Base-by-base conservation (phyloP, 805 yeast species). In the Lachancea thermotolerans region DNA sequence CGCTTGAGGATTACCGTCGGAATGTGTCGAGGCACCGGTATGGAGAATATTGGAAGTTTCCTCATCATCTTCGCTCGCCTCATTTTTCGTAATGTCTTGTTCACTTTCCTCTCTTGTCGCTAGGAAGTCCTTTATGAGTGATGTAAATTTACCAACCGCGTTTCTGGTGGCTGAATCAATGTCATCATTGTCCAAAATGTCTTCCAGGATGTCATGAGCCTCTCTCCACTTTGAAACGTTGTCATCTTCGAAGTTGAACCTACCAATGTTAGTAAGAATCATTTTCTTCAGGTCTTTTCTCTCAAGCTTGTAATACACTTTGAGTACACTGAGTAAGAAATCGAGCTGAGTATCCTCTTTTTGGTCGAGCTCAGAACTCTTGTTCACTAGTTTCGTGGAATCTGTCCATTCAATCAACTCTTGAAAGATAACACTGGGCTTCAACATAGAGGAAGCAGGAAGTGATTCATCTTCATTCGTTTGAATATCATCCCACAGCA, bases 321-420 rank as follows among this genome's bases (percentile, higher is more conserved):
- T 72, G 39, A 85, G 56, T 10, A 85, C 63, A 21, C 79, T 81
- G 27, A 72, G 59, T 0, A 77, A 77, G 49, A 82, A 77, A 52
- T 70, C 72, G 2, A 81, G 59, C 50, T 85, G 93, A 5, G 77
- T 65, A 10, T 72, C 60, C 35, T 77, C 75, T n/a, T 55, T 55
- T 3, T 57, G 57, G 2, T 71, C 62, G 1, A 67, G 73, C 2
- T 67, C 75, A 5, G 69, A 69, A 1, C 69, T 53, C 35, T 68
- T 64, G 47, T 76, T 74, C 2, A 79, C 87, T 8, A 82, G 65
- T 50, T 79, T 77, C 37, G 68, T 66, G 5, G 96, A 95, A 59
- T 88, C 91, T 15, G 95, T 83, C 95, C 96, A 87, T 56, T 80
- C 78, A 18, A 84, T 69, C 39, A 91, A 64, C 55, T 86, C 95